Evolutionary conservation across 768 basidiomycete genomes (phyloP), one percentile per base, ranked within the genome.

Genomic region (Suillus sp.): DNA sequence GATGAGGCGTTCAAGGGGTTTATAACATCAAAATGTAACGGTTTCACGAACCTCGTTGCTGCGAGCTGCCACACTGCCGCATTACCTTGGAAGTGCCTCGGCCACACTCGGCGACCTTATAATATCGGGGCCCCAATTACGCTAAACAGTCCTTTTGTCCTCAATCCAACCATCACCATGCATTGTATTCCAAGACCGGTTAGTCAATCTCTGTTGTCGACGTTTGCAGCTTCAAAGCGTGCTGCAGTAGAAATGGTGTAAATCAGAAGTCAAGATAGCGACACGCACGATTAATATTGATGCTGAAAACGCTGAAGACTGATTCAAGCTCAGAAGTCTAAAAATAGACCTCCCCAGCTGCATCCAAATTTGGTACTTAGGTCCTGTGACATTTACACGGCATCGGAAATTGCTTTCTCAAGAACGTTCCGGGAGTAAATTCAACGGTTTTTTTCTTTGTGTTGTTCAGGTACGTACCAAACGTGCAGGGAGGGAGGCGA

Each of bases 81-180:
- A 50, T 50, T 48, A 25, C 47, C 25, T 50, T 50, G 25, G 48
- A 16, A 25, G 14, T 4, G 4, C 7, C 25, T 48, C 47, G 47
- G 50, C 51, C 30, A 30, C 51, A 32, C 20, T 32, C 18, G 51
- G 51, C 51, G 51, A 53, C 51, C 51, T 53, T 53, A 30, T 53
- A 20, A 53, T 32, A 53, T 53, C 51, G 30, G 47, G 47, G 16
- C 22, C 22, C 50, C 18, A 18, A 51, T 51, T 18, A 48, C 25
- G 48, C 48, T 48, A 27, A 48, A 8, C 14, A 16, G 25, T 54
- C 50, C 60, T 54, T 57, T 61, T 37, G 35, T 37, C 27, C 47
- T 20, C 53, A 7, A 38, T 59, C 22, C 13, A 18, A 35, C 27
- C 43, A 20, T 20, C 50, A 51, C 4, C n/a, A 30, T 20, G n/a